Evolutionary conservation across 2,329 filamentous ascomycete species (phyloP).

Genomic region (Neoascochyta sp.): DNA sequence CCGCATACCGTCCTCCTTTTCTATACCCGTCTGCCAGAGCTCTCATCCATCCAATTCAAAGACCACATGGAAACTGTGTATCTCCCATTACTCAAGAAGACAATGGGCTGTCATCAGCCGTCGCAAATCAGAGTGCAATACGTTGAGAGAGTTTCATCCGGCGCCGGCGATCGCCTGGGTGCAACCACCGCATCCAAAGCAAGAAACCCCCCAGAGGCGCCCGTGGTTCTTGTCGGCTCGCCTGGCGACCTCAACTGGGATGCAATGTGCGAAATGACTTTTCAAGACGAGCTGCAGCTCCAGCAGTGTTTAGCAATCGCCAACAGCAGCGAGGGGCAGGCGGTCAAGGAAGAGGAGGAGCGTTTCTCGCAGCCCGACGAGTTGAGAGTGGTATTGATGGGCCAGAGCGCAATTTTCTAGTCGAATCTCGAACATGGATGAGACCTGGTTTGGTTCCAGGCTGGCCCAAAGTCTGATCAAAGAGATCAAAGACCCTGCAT

Average conservation of each 20-base stretch:
- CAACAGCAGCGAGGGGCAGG: conserved; percentile 12
- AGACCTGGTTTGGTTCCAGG: too few species aligned
- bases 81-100: conserved; percentile 15
- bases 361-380: conserved; percentile 11
- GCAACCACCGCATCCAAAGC: conserved; percentile 11
- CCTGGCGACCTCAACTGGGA: conserved; percentile 18
- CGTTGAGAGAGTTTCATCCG: conserved; percentile 12
- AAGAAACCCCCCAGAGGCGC: conserved; percentile 9
- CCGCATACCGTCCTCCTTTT: conserved; percentile 6
- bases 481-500: too few species aligned
- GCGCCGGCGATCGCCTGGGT: conserved; percentile 16
- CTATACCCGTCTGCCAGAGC: conserved; percentile 16
- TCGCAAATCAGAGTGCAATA: conserved; percentile 10
- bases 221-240: conserved; percentile 19
- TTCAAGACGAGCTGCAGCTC: conserved; percentile 22
- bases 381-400: conserved; percentile 4
- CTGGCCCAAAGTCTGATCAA: too few species aligned
- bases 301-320: conserved; percentile 18
- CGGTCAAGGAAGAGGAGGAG: conserved; percentile 21
- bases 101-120: conserved; percentile 11
- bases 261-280: conserved; percentile 16
- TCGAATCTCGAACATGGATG: too few species aligned
- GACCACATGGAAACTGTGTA: conserved; percentile 15
- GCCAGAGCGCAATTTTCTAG: too few species aligned
- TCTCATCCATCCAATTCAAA: conserved; percentile 15